Base-by-base conservation (phyloP, 148 eudicot species). In the Dianthus caryophyllus region DNA sequence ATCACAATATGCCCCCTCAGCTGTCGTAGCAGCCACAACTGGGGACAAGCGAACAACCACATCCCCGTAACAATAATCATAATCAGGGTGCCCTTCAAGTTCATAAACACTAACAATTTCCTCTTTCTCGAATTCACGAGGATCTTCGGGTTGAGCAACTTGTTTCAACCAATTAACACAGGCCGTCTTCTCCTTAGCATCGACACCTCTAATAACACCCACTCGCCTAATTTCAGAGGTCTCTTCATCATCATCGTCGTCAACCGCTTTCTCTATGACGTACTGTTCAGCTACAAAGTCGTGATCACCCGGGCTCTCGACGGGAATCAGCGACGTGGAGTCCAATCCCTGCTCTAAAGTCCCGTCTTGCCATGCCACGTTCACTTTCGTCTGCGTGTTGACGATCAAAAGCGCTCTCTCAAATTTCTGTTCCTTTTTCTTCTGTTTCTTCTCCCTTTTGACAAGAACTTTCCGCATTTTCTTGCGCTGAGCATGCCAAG, bases 291-390 rank as follows among this genome's bases (percentile, higher is more conserved):
- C 78, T 55, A 95, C 80, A 81, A 95, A 95, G 58, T 95, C 99
- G 71, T 95, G 97, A 81, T 95, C 97, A 39, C 97, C 96, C 36
- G 99, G 99, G 70, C 83, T 90, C 58, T 95, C 97, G 48, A 90
- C 72, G 9, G 99, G 90, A 75, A 95, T 90, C 80, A 95, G 68
- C 73, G 66, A 62, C 12, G 86, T 77, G 24, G 99, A 90, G 57
- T 77, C 79, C 71, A 90, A 51, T 48, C 77, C 84, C 36, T 49
- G 73, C 67, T 75, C 77, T 65, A 74, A 77, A 15, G 76, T 84
- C 47, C 99, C 99, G 82, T 95, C 97, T 68, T 95, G 99, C 99
- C 97, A 95, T n/a, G 86, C 89, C 71, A 95, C 97, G 76, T 90
- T 86, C 64, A 87, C 84, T 71, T 65, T 84, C 56, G 99, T 84